These are phyloP conservation scores for Piper longum DNA, from an alignment of 164 flowering plant genomes.

Conservation along the genomic window DNA sequence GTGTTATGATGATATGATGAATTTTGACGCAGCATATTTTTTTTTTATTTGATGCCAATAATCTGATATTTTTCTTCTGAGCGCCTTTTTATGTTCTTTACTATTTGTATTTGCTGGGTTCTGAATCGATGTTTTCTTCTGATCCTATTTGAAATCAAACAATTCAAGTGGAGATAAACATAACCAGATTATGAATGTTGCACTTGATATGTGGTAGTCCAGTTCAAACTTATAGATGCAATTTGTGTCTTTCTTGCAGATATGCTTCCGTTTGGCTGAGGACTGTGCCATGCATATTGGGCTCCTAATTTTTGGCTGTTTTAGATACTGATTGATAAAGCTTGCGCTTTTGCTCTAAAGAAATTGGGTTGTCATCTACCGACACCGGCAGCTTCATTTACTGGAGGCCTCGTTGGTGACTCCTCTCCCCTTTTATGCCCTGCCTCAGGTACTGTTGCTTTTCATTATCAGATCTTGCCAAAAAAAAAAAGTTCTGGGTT, in stretches of 20 bases:
- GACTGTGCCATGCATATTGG: constrained; percentile 98
- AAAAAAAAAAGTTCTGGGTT: not conserved
- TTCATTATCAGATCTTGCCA: not conserved
- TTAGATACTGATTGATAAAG: constrained; percentile 71
- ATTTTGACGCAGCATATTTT: too few relatives aligned
- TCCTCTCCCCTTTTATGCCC: constrained; percentile 65
- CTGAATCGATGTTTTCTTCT: too few relatives aligned
- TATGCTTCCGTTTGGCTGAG: constrained; percentile 97
- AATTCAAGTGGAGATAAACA: not conserved
- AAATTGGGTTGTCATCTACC: constrained; percentile 51
- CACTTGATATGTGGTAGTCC: not conserved
- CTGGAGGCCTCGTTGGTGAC: constrained; percentile 88
- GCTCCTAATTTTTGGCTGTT: constrained; percentile 98
- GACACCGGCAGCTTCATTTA: constrained; percentile 71
- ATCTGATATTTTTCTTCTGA: too few relatives aligned
- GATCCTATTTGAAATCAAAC: too few relatives aligned
- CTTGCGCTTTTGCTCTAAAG: constrained; percentile 40
- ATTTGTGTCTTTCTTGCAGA: constrained; percentile 30
- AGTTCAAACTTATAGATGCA: not conserved
- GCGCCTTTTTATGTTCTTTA: too few relatives aligned
- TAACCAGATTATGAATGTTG: not conserved
- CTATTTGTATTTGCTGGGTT: too few relatives aligned
- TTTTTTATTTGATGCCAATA: too few relatives aligned
- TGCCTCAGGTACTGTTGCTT: constrained; percentile 52
- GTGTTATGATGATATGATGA: too few relatives aligned